A percentile compares a stretch with the other conserved stretches of the same genome.
Evolutionary conservation across 768 basidiomycete genomes (phyloP).

Genomic region (Lentinula edodes): DNA sequence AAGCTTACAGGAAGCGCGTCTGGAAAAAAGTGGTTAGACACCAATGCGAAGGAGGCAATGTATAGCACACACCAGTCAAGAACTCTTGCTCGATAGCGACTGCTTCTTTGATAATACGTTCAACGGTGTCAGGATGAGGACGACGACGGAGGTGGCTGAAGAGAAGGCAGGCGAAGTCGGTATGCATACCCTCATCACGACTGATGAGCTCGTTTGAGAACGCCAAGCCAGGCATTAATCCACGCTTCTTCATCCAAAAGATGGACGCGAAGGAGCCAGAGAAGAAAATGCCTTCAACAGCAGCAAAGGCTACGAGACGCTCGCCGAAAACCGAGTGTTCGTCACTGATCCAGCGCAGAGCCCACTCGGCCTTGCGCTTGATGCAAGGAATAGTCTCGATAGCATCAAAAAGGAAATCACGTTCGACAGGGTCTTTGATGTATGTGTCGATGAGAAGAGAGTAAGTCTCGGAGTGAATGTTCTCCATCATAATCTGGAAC

Average conservation of each 20-base stretch:
- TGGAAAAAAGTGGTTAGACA: constrained; percentile 8
- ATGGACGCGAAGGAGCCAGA: constrained; percentile 60
- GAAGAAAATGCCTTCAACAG: constrained; percentile 69
- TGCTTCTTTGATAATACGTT: constrained; percentile 55
- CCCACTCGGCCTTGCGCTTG: constrained; percentile 60
- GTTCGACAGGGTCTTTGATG: constrained; percentile 6
- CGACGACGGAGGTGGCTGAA: constrained; percentile 64
- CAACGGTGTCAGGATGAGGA: constrained; percentile 59
- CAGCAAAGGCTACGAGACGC: constrained; percentile 61
- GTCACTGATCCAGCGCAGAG: constrained; percentile 57
- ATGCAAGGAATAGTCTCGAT: constrained; percentile 64
- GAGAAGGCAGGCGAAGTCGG: constrained; percentile 73
- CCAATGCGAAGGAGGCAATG: constrained; percentile 31
- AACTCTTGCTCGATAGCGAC: constrained; percentile 66
- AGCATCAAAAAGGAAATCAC: constrained; percentile 16
- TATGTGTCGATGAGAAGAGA: constrained; percentile 8
- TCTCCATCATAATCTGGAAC: constrained; percentile 74
- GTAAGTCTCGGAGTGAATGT: constrained; percentile 58
- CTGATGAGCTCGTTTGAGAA: constrained; percentile 72
- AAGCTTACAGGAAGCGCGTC: constrained; percentile 41
- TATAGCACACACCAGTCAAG: constrained; percentile 57
- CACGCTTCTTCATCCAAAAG: constrained; percentile 71
- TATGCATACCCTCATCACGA: constrained; percentile 74
- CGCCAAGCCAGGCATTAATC: constrained; percentile 69
- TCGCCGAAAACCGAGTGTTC: constrained; percentile 49